Percentiles rank a stretch among this genome's conserved stretches.
Conservation (phyloP, 306 rosid species). For the Neltuma alba region DNA sequence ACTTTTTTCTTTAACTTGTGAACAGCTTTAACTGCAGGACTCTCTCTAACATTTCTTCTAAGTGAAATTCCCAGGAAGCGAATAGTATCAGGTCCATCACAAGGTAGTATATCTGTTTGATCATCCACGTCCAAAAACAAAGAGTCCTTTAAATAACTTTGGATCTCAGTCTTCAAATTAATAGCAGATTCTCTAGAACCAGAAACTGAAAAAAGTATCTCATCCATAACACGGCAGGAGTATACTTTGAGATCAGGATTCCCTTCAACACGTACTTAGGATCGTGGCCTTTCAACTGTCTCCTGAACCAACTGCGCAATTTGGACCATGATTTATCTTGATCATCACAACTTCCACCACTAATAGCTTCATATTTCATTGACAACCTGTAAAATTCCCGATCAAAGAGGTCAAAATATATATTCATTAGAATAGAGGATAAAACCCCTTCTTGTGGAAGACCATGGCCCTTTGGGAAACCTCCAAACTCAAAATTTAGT, state of each 20-base stretch:
- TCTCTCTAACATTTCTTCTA: slow-evolving; percentile 60
- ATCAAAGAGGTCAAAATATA: slow-evolving; percentile 83
- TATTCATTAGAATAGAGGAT: slow-evolving; percentile 84
- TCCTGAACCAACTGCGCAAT: slow-evolving; percentile 84
- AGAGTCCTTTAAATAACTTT: slow-evolving; percentile 57
- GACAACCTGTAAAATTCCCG: slow-evolving; percentile 78
- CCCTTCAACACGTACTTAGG: slow-evolving; percentile 39
- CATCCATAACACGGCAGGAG: slow-evolving; percentile 86
- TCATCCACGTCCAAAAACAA: slow-evolving; percentile 68
- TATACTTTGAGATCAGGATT: slow-evolving; percentile 49
- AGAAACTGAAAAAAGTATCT: slow-evolving; percentile 68
- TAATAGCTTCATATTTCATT: slow-evolving; percentile 80
- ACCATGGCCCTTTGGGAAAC: slow-evolving; percentile 86
- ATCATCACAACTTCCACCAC: slow-evolving; percentile 29
- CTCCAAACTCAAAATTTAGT: slow-evolving; percentile 87
- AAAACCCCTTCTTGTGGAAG: slow-evolving; percentile 92
- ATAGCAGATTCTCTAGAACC: slow-evolving; percentile 78
- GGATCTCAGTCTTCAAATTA: slow-evolving; percentile 63
- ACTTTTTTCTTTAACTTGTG: slow-evolving; percentile 87
- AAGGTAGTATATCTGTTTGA: slow-evolving; percentile 55
- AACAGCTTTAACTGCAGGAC: slow-evolving; percentile 74
- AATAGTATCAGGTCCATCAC: slow-evolving; percentile 49
- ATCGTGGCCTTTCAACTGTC: slow-evolving; percentile 57
- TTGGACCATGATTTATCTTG: slow-evolving; percentile 52
- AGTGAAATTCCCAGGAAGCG: slow-evolving; percentile 71